Conservation (phyloP, 306 rosid genomes). For the Spatholobus suberectus region DNA sequence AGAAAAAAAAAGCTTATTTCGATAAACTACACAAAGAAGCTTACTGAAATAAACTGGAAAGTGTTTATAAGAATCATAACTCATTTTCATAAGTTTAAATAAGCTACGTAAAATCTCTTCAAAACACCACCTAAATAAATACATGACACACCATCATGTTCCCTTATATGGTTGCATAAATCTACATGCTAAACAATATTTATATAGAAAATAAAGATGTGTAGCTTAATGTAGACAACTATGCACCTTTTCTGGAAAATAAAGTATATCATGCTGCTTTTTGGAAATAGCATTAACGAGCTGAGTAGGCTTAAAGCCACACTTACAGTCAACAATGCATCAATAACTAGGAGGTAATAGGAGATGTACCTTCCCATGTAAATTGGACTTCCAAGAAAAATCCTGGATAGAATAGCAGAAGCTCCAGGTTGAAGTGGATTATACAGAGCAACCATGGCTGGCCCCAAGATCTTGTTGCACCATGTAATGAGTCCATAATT, state of each 20-base stretch:
- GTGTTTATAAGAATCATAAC: neutral
- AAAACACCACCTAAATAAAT: neutral
- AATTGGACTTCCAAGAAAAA: slow-evolving; percentile 93
- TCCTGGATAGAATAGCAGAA: slow-evolving; percentile 78
- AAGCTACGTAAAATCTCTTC: neutral
- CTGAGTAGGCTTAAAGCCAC: neutral
- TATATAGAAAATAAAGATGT: neutral
- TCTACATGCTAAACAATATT: neutral
- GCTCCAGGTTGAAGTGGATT: slow-evolving; percentile 97
- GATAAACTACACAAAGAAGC: neutral
- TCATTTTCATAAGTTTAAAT: neutral
- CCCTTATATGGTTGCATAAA: neutral
- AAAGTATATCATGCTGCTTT: neutral
- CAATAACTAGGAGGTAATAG: slow-evolving; percentile 12
- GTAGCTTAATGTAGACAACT: neutral
- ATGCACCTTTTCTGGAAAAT: slow-evolving; percentile 2
- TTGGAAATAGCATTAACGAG: neutral
- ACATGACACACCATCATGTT: neutral
- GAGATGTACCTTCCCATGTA: slow-evolving; percentile 89
- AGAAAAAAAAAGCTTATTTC: neutral
- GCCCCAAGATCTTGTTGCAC: slow-evolving; percentile 96
- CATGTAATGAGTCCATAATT: slow-evolving; percentile 94
- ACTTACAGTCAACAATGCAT: neutral
- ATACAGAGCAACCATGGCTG: slow-evolving; percentile 94
- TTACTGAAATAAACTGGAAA: neutral